Percentiles rank a stretch among this genome's conserved stretches.
Conservation (phyloP, 2,329 filamentous ascomycete species). For the Dactylellina parvicollis region DNA sequence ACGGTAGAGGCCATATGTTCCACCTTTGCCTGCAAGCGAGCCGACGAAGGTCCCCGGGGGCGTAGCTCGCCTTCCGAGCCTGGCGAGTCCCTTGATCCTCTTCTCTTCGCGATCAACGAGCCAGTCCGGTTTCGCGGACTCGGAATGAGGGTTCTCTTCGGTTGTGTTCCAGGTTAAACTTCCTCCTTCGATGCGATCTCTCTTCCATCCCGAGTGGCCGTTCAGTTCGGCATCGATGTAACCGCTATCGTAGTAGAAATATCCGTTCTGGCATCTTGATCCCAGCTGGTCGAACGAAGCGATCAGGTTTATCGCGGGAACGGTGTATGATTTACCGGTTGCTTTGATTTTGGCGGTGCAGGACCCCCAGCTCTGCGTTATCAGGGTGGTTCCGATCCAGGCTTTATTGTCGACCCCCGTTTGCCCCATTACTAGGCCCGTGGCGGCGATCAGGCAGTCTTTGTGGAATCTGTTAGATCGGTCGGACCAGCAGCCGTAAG, state of each 20-base stretch:
- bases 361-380: no score
- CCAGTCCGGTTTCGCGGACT: no score
- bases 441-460: background rate
- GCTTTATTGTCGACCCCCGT: background rate
- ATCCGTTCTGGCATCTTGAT: background rate
- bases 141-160: no score
- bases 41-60: no score
- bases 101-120: no score
- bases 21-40: background rate
- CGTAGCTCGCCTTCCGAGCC: no score
- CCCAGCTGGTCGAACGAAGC: background rate
- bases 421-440: background rate
- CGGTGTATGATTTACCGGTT: no score
- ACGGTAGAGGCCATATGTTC: background rate
- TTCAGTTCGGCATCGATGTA: background rate
- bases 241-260: constrained; percentile 1
- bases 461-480: background rate
- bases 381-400: no score
- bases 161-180: no score
- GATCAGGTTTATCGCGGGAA: background rate
- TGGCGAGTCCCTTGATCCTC: no score
- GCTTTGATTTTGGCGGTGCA: no score
- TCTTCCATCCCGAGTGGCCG: background rate
- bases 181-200: no score
- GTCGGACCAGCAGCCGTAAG: constrained; percentile 3